Evolutionary conservation across 1,139 yeast genomes (phyloP).

Genomic region (Diutina sp.): DNA sequence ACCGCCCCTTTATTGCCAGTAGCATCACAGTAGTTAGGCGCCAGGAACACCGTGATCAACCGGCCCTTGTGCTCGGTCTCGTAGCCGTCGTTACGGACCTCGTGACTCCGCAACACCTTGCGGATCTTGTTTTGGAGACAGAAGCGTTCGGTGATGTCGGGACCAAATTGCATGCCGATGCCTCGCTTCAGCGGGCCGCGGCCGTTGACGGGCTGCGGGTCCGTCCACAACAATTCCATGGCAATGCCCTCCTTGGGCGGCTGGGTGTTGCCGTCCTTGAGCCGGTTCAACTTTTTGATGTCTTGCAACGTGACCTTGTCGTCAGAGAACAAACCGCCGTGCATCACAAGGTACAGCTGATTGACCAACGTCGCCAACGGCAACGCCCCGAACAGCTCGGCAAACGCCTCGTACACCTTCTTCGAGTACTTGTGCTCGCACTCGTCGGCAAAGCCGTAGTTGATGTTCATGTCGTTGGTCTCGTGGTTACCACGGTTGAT

Average conservation of each 20-base stretch:
- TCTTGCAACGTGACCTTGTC: constrained; percentile 63
- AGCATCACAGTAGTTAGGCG: constrained; percentile 93
- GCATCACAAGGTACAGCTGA: constrained; percentile 72
- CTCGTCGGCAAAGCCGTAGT: constrained; percentile 94
- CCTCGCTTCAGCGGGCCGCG: constrained; percentile 89
- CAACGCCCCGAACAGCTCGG: constrained; percentile 75
- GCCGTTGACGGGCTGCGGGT: constrained; percentile 74
- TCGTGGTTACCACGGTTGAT: constrained; percentile 95
- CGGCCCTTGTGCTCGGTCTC: constrained; percentile 79
- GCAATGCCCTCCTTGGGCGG: constrained; percentile 88
- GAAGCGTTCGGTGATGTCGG: constrained; percentile 78
- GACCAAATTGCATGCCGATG: constrained; percentile 92
- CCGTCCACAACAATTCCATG: constrained; percentile 97
- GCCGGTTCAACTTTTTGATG: constrained; percentile 58
- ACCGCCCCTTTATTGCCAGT: constrained; percentile 89
- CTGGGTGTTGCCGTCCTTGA: constrained; percentile 46
- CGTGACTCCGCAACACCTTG: constrained; percentile 87
- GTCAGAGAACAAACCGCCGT: constrained; percentile 87
- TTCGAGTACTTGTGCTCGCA: constrained; percentile 83
- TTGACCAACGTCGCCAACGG: constrained; percentile 83
- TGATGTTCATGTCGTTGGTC: constrained; percentile 92
- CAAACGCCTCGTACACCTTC: constrained; percentile 71
- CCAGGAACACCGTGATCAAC: constrained; percentile 85
- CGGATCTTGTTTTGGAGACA: constrained; percentile 58
- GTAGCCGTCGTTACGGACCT: constrained; percentile 85